Conservation (phyloP, 2,329 filamentous ascomycete genomes). For the Fusarium tricinctum region DNA sequence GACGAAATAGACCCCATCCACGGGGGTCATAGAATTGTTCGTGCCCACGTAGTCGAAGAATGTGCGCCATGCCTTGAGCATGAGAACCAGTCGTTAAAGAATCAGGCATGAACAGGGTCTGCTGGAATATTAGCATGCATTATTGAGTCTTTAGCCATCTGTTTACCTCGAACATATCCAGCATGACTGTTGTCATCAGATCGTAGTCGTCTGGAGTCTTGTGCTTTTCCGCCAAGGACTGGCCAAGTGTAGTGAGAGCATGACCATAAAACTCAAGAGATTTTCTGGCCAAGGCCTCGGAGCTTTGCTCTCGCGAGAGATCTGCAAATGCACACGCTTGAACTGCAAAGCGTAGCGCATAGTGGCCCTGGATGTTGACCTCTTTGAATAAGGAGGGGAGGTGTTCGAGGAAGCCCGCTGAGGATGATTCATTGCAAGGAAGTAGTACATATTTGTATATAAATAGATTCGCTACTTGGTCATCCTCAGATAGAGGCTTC, state of each 20-base stretch:
- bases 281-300: constrained; percentile 41
- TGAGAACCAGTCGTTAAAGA: constrained; percentile 50
- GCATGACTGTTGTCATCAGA: constrained; percentile 57
- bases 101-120: constrained; percentile 55
- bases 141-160: background rate
- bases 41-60: constrained; percentile 55
- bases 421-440: constrained; percentile 54
- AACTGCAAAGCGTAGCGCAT: constrained; percentile 57
- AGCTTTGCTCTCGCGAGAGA: constrained; percentile 47
- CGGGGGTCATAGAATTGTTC: constrained; percentile 54
- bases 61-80: constrained; percentile 58
- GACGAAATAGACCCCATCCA: constrained; percentile 57
- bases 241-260: constrained; percentile 53
- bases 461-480: constrained; percentile 52
- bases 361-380: constrained; percentile 55
- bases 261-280: constrained; percentile 55
- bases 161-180: constrained; percentile 58
- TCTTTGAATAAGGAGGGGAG: constrained; percentile 56
- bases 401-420: constrained; percentile 58
- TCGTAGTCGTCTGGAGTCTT: constrained; percentile 57
- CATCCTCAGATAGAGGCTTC: constrained; percentile 33
- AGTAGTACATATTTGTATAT: constrained; percentile 58
- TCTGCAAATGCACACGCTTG: constrained; percentile 55
- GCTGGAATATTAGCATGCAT: background rate
- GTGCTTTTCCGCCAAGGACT: constrained; percentile 50